Evolutionary conservation across 164 flowering plant species (phyloP), one percentile per base, ranked within the genome.

Genomic region (Kalanchoe fedtschenkoi): DNA sequence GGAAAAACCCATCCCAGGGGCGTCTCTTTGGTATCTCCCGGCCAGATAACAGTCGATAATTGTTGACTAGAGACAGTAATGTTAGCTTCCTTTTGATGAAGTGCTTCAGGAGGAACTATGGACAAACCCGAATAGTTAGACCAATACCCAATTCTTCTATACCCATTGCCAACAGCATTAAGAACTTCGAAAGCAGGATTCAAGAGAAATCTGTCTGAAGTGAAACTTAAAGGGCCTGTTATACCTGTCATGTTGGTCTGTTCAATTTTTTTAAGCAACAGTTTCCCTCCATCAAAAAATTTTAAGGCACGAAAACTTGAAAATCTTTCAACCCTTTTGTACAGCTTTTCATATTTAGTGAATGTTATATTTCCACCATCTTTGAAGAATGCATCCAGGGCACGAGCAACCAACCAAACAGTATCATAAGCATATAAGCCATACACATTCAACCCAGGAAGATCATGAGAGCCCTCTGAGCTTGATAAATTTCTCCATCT

Each of bases 1-100:
- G 90, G 88, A 57, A 86, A 86, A 57, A 80, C 92, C 96, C 96
- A 88, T 6, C 96, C 96, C 35, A 90, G 90, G 54, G 96, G 96
- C 61, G 61, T 79, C 16, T 60, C 46, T 22, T 69, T 56, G 32
- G 81, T 72, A 24, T 81, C 69, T 60, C 96, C 96, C 2, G 96
- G 96, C 96, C 96, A 88, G 37, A 88, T 60, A 30, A 78, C 81
- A 62, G 65, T 63, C 21, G 56, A 56, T 15, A 84, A 75, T 46
- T 56, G 38, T 59, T 71, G 78, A 55, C 21, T 72, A 6, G 79
- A 47, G 38, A 66, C 69, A 13, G 85, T 72, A n/a, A 65, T 72
- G 55, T 84, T 81, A 16, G 74, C 65, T 37, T 76, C 75, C 42
- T 62, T 74, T 14, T 66, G 26, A 63, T 75, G 74, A 16, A 79